A percentile compares a stretch with the other conserved stretches of the same genome.
Conservation (phyloP, 495 filamentous ascomycete species). For the Oidiodendron maius region DNA sequence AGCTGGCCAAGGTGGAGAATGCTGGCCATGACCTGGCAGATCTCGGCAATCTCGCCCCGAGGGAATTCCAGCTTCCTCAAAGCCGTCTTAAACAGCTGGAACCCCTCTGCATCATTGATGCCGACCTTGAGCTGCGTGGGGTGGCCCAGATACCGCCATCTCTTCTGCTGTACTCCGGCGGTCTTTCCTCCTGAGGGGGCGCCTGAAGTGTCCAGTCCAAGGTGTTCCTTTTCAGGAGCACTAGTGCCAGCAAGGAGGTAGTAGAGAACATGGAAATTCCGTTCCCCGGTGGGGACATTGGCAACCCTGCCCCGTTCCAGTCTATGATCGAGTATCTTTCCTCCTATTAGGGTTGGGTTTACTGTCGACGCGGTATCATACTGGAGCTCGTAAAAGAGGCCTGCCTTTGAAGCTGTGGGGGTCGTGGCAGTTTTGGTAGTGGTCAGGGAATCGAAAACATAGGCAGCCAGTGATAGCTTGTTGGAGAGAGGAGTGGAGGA, state of each 20-base stretch:
- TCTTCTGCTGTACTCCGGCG: constrained; percentile 53
- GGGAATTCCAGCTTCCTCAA: constrained; percentile 91
- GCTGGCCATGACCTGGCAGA: constrained; percentile 86
- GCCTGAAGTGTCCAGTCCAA: constrained; percentile 63
- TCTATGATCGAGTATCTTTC: constrained; percentile 88
- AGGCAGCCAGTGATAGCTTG: constrained; percentile 88
- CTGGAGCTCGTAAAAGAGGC: constrained; percentile 91
- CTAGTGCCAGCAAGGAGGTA: constrained; percentile 92
- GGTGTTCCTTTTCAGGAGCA: constrained; percentile 78
- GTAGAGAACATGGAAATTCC: constrained; percentile 93
- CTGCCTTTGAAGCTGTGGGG: constrained; percentile 90
- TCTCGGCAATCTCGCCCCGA: constrained; percentile 86
- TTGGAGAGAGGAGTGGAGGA: constrained; percentile 87
- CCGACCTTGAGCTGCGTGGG: constrained; percentile 95
- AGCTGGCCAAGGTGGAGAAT: constrained; percentile 95
- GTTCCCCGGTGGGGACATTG: constrained; percentile 86
- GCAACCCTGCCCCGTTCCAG: constrained; percentile 87
- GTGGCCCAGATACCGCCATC: constrained; percentile 95
- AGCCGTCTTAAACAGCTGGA: constrained; percentile 96
- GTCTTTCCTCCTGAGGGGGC: constrained; percentile 30
- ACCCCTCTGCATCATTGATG: constrained; percentile 91
- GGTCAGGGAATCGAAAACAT: constrained; percentile 91
- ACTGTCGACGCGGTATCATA: constrained; percentile 84
- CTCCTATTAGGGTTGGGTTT: constrained; percentile 80
- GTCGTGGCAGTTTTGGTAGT: constrained; percentile 97